A percentile compares a stretch with the other conserved stretches of the same genome.
phyloP scores from a whole-genome alignment of 352 stramenopile genomes.

The Halophytophthora polymorphica region DNA sequence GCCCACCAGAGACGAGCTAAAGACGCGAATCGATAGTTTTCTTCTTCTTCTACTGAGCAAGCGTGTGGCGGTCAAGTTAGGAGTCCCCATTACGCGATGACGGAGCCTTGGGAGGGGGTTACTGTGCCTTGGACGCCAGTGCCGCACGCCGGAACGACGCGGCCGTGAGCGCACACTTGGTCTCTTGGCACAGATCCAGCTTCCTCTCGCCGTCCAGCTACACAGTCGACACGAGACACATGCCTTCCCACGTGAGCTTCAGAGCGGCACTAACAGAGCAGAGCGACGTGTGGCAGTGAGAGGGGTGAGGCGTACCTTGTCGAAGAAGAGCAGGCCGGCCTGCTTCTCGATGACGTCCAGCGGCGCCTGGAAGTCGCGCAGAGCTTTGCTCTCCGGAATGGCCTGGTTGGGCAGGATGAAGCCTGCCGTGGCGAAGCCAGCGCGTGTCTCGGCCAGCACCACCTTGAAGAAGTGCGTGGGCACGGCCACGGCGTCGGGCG shows the following conservation, averaged over 20 bases:
- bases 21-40: no score
- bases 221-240: no score
- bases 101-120: background rate
- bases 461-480: conserved; percentile 98
- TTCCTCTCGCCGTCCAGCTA: conserved; percentile 50
- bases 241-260: background rate
- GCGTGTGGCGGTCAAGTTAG: no score
- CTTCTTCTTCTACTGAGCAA: no score
- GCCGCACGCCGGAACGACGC: conserved; percentile 39
- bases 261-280: conserved; percentile 4
- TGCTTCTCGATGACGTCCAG: conserved; percentile 92
- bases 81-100: no score
- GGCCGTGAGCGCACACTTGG: conserved; percentile 50
- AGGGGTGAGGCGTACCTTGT: conserved; percentile 47
- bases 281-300: background rate
- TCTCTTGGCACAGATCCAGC: conserved; percentile 60
- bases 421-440: conserved; percentile 80
- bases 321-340: conserved; percentile 92
- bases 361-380: conserved; percentile 85
- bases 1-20: no score
- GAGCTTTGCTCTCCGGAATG: conserved; percentile 71
- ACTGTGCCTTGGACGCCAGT: background rate
- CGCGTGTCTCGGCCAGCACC: conserved; percentile 60
- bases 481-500: conserved; percentile 86
- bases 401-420: conserved; percentile 94